Evolutionary conservation across 805 yeast species (phyloP).

Genomic region (Metschnikowia corniflorae): DNA sequence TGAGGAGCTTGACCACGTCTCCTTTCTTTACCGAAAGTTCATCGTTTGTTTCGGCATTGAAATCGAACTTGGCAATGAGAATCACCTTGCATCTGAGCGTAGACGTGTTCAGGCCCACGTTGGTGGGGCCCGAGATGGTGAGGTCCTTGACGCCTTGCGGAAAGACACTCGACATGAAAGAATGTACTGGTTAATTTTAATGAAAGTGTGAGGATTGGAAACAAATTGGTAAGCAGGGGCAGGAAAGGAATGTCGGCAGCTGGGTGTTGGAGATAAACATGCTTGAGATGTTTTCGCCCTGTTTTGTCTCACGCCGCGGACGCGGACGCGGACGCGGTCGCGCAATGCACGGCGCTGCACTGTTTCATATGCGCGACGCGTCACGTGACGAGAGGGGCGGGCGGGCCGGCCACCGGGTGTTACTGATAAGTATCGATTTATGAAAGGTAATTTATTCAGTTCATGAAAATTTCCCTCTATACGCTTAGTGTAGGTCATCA

Average conservation of each 20-base stretch:
- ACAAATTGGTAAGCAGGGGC: too few relatives aligned
- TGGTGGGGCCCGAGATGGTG: slow-evolving; percentile 21
- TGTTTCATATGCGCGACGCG: slow-evolving; percentile 1
- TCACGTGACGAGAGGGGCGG: not conserved
- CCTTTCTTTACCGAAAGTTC: slow-evolving; percentile 49
- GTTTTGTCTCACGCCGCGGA: slow-evolving; percentile 8
- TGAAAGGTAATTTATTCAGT: too few relatives aligned
- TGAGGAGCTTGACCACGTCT: slow-evolving; percentile 49
- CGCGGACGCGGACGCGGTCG: slow-evolving; percentile 9
- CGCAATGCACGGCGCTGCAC: slow-evolving; percentile 4
- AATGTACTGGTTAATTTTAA: too few relatives aligned
- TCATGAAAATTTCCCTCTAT: too few relatives aligned
- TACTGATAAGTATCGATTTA: too few relatives aligned
- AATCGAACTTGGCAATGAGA: slow-evolving; percentile 44
- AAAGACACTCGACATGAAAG: slow-evolving; percentile 14
- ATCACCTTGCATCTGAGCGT: slow-evolving; percentile 32
- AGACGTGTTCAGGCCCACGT: slow-evolving; percentile 12
- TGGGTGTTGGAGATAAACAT: too few relatives aligned
- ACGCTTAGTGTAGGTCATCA: too few relatives aligned
- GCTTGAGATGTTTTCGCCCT: slow-evolving; percentile 8
- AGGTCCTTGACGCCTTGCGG: slow-evolving; percentile 18
- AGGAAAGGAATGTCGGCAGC: too few relatives aligned
- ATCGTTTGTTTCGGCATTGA: slow-evolving; percentile 38
- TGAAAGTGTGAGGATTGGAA: too few relatives aligned
- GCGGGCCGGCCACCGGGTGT: too few relatives aligned